Percentiles rank a stretch among this genome's conserved stretches.
These are phyloP conservation scores for Suillus plorans DNA, from an alignment of 768 basidiomycete genomes.

Conservation along the genomic window DNA sequence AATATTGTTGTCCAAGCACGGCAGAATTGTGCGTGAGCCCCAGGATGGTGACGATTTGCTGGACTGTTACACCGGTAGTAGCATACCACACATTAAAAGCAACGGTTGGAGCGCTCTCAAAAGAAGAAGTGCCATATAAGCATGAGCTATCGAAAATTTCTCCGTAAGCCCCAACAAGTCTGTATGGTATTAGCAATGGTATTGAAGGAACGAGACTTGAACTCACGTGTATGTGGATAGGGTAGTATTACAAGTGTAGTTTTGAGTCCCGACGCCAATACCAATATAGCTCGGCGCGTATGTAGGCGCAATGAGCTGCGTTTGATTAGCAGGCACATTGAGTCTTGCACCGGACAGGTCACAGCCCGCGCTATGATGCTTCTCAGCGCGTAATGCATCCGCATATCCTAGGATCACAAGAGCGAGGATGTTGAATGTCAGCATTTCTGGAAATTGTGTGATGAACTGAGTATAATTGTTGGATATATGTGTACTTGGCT, in stretches of 20 bases:
- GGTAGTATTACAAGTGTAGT: constrained; percentile 49
- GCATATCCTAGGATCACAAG: neutral
- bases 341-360: constrained; percentile 22
- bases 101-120: constrained; percentile 28
- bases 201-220: neutral
- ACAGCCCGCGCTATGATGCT: constrained; percentile 15
- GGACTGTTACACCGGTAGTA: constrained; percentile 18
- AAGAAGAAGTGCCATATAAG: constrained; percentile 33
- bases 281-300: constrained; percentile 39
- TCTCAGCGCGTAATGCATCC: neutral
- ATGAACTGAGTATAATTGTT: neutral
- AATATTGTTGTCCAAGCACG: constrained; percentile 56
- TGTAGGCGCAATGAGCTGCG: constrained; percentile 37
- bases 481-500: neutral
- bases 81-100: constrained; percentile 33
- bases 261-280: constrained; percentile 51
- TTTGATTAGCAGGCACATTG: constrained; percentile 29
- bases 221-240: constrained; percentile 47
- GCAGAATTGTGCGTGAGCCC: constrained; percentile 13
- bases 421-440: constrained; percentile 1
- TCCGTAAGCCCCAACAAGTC: constrained; percentile 48
- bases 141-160: constrained; percentile 59
- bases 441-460: neutral
- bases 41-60: constrained; percentile 15
- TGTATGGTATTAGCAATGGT: constrained; percentile 19